Percentiles rank a stretch among this genome's conserved stretches.
These are phyloP conservation scores for Pythium rhizo-oryzae DNA, from an alignment of 352 stramenopile genomes.

Conservation along the genomic window DNA sequence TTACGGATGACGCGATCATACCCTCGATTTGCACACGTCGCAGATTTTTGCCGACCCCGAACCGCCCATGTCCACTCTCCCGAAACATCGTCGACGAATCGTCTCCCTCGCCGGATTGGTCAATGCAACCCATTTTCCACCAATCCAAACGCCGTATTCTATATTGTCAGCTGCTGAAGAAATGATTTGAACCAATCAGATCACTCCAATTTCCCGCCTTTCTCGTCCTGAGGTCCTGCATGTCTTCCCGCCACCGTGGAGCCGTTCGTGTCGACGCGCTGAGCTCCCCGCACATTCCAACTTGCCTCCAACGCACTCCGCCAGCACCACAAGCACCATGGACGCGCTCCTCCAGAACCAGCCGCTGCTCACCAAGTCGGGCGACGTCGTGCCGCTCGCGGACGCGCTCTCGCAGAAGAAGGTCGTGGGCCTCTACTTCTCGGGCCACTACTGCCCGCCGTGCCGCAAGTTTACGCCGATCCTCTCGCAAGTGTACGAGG, in stretches of 20 bases:
- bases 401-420: conserved; percentile 74
- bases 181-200: conserved; percentile 2
- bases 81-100: not conserved
- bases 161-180: not conserved
- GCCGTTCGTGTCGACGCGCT: not conserved
- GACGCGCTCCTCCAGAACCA: conserved; percentile 71
- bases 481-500: conserved; percentile 76
- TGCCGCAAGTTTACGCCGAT: conserved; percentile 96
- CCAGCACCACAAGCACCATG: conserved; percentile 35
- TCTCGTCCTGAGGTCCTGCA: no score
- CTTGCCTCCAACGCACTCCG: not conserved
- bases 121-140: not conserved
- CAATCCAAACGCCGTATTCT: not conserved
- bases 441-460: conserved; percentile 84
- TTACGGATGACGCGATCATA: conserved; percentile 15
- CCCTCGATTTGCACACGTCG: not conserved
- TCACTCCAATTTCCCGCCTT: not conserved
- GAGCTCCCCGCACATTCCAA: not conserved
- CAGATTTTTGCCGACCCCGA: not conserved
- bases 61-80: not conserved
- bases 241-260: not conserved
- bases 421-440: conserved; percentile 86
- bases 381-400: conserved; percentile 54
- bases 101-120: not conserved
- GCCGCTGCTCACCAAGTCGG: conserved; percentile 61